phyloP scores from a whole-genome alignment of 2,329 filamentous ascomycete species.

The Sporothrix variecibatus region DNA sequence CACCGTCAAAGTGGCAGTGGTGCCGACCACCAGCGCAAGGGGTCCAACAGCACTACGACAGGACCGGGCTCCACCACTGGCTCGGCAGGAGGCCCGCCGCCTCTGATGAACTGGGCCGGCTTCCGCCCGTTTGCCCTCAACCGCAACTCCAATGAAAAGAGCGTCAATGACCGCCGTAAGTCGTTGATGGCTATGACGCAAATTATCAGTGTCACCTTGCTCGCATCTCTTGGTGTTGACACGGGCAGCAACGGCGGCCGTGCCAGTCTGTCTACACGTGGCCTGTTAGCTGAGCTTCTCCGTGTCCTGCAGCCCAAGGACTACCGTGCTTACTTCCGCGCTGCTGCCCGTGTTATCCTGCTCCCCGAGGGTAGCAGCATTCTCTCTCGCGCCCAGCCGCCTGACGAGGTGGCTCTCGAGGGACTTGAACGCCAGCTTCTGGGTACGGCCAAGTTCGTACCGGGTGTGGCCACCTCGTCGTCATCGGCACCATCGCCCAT shows the following conservation, averaged over 20 bases:
- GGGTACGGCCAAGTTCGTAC: constrained; percentile 29
- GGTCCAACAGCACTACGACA: constrained; percentile 15
- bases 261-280: constrained; percentile 25
- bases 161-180: constrained; percentile 30
- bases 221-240: constrained; percentile 24
- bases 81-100: not conserved
- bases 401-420: constrained; percentile 30
- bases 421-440: constrained; percentile 31
- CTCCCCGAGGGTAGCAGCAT: constrained; percentile 23
- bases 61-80: not conserved
- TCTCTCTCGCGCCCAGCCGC: constrained; percentile 15
- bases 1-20: constrained; percentile 8
- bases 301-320: constrained; percentile 32
- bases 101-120: constrained; percentile 28
- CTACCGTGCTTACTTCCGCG: constrained; percentile 33
- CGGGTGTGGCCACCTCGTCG: not conserved
- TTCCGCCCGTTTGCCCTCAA: constrained; percentile 29
- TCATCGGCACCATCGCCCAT: constrained; percentile 16
- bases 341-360: constrained; percentile 31
- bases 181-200: constrained; percentile 29
- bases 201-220: constrained; percentile 25
- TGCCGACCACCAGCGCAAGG: constrained; percentile 22
- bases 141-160: constrained; percentile 23
- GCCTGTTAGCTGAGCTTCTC: constrained; percentile 28
- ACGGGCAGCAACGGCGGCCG: not conserved